These are phyloP conservation scores for Podospora appendiculata DNA, from an alignment of 495 filamentous ascomycete genomes.

Conservation along the genomic window DNA sequence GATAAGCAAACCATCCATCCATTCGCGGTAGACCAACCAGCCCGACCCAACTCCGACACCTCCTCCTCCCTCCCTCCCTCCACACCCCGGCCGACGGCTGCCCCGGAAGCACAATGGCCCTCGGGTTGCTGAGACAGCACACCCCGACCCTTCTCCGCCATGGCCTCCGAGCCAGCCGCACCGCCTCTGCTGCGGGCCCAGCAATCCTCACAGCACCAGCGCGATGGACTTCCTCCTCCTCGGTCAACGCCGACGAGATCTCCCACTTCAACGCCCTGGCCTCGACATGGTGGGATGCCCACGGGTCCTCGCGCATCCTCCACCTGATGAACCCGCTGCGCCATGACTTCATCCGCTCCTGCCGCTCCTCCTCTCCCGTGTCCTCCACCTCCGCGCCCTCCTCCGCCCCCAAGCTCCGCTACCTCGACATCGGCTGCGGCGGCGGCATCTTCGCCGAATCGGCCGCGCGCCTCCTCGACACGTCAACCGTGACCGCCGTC, in stretches of 20 bases:
- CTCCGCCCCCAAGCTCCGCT: constrained; percentile 40
- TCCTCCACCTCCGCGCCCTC: neutral
- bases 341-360: constrained; percentile 78
- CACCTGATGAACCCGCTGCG: constrained; percentile 98
- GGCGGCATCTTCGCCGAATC: constrained; percentile 95
- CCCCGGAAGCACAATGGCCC: constrained; percentile 7
- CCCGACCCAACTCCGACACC: too few relatives aligned
- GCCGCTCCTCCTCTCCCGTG: constrained; percentile 40
- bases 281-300: constrained; percentile 93
- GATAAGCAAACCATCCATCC: neutral
- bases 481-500: constrained; percentile 66
- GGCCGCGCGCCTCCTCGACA: constrained; percentile 66
- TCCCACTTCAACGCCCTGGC: constrained; percentile 92
- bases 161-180: neutral
- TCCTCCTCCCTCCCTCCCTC: too few relatives aligned
- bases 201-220: neutral
- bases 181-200: neutral
- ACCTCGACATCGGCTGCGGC: constrained; percentile 92
- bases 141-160: constrained; percentile 5
- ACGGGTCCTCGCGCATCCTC: constrained; percentile 83
- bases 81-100: neutral
- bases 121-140: constrained; percentile 4
- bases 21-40: too few relatives aligned
- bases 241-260: constrained; percentile 77
- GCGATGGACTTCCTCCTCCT: constrained; percentile 14